Percentiles rank a stretch among this genome's conserved stretches.
phyloP scores from a whole-genome alignment of 768 basidiomycete genomes.

The Chlorophyllum brunneum region DNA sequence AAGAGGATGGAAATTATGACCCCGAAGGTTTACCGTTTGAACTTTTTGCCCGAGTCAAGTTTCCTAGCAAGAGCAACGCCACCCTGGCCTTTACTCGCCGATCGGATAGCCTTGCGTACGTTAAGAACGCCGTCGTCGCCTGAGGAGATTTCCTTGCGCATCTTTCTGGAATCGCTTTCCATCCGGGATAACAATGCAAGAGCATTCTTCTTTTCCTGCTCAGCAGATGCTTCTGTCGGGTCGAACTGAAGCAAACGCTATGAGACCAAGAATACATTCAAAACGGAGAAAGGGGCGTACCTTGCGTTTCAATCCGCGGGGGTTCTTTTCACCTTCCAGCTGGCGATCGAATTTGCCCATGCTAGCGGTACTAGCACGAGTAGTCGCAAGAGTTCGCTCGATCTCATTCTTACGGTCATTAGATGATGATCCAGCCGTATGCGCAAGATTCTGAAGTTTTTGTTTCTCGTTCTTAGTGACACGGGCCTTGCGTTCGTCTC shows the following conservation, averaged over 20 bases:
- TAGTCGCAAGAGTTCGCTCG: conserved; percentile 70
- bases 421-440: conserved; percentile 34
- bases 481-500: conserved; percentile 75
- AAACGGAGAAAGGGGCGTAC: conserved; percentile 34
- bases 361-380: conserved; percentile 84
- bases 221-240: conserved; percentile 63
- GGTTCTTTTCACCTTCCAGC: conserved; percentile 89
- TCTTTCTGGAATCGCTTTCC: conserved; percentile 69
- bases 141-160: conserved; percentile 38
- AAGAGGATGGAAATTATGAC: too few species aligned
- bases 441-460: conserved; percentile 65
- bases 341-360: conserved; percentile 92
- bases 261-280: neutral
- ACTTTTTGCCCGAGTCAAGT: neutral
- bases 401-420: conserved; percentile 67
- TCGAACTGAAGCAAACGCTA: conserved; percentile 61
- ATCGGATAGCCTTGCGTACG: conserved; percentile 82
- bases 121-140: conserved; percentile 63
- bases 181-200: conserved; percentile 75
- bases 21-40: conserved; percentile 3
- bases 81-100: conserved; percentile 67
- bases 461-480: conserved; percentile 85
- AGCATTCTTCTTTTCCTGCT: conserved; percentile 68
- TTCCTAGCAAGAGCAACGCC: conserved; percentile 46
- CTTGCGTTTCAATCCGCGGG: conserved; percentile 89